These are phyloP conservation scores for Chaetomiaceae sp. DNA, from an alignment of 2,329 filamentous ascomycete genomes.

Conservation along the genomic window DNA sequence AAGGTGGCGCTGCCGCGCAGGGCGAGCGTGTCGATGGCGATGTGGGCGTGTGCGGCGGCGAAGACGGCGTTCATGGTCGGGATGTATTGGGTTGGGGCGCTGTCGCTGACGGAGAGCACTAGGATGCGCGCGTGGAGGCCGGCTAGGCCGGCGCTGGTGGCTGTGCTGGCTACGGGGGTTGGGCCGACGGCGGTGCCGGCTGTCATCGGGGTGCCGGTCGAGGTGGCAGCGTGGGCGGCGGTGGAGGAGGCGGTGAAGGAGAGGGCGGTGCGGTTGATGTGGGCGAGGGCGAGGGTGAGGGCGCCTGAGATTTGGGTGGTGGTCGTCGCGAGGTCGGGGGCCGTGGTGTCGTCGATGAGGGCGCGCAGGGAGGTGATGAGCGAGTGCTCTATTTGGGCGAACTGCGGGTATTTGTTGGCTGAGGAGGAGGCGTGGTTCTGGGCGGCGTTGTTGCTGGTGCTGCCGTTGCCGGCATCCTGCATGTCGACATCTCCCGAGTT, in stretches of 20 bases:
- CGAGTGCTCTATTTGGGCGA: slow-evolving; percentile 78
- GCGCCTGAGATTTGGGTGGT: slow-evolving; percentile 90
- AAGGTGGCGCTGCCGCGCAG: slow-evolving; percentile 84
- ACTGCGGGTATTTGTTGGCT: slow-evolving; percentile 91
- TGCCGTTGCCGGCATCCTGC: slow-evolving; percentile 36
- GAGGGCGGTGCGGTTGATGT: slow-evolving; percentile 80
- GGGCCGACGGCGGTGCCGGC: slow-evolving; percentile 24
- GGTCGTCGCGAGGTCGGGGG: slow-evolving; percentile 65
- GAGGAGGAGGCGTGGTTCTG: slow-evolving; percentile 34
- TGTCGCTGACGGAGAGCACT: slow-evolving; percentile 81
- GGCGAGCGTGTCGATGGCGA: slow-evolving; percentile 89
- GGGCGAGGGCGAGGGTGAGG: slow-evolving; percentile 79
- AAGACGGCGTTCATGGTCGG: slow-evolving; percentile 98
- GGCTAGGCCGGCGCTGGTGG: slow-evolving; percentile 35
- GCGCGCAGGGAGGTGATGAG: slow-evolving; percentile 68
- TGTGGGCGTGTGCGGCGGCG: slow-evolving; percentile 79
- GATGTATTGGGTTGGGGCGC: slow-evolving; percentile 87
- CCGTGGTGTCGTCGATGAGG: slow-evolving; percentile 67
- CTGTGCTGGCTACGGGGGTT: slow-evolving; percentile 32
- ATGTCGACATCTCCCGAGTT: slow-evolving; percentile 51
- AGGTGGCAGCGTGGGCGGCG: slow-evolving; percentile 28
- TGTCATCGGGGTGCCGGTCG: slow-evolving; percentile 27
- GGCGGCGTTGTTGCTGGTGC: slow-evolving; percentile 12
- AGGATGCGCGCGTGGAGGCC: slow-evolving; percentile 77
- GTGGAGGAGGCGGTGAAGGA: slow-evolving; percentile 56